Evolutionary conservation across 2,329 filamentous ascomycete species (phyloP), one percentile per base, ranked within the genome.

Genomic region (Penicillium sp.): DNA sequence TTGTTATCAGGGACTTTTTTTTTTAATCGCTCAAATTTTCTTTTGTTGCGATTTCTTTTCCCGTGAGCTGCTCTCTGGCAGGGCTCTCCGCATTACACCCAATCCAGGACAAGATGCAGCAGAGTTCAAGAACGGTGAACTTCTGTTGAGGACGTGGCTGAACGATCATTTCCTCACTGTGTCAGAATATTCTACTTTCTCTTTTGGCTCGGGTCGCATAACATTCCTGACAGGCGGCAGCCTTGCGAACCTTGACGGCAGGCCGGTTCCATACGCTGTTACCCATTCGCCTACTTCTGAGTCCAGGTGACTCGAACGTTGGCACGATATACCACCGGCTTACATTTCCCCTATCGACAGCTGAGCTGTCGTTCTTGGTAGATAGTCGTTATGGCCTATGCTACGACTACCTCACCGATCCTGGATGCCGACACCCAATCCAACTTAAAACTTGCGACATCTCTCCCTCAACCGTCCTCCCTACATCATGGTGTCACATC

Each of bases 71-170:
- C 72, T 74, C 72, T 74, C 72, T 62, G 72, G 71, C 64, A 76
- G 74, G 67, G 72, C 71, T 70, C 72, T 73, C 67, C 70, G 70
- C 70, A 71, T 73, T 68, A 65, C 68, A 73, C 71, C 66, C 66
- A 63, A 70, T 64, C 66, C 68, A 68, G 70, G 73, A 65, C 74
- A 77, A 76, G 68, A 77, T 77, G 75, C 75, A 75, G 75, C 74
- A 75, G 69, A 72, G 69, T 73, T 72, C 72, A 72, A 75, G 68
- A 70, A 66, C 68, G 54, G 65, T 68, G 66, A 65, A 70, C 68
- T 70, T 70, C 69, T 71, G 68, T 69, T 75, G 70, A 72, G 69
- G 70, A 73, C 70, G 70, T 72, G 69, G 70, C 71, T 73, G 67
- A 69, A 69, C 60, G 64, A 68, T 69, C 59, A 64, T 50, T 62